Percentiles rank a stretch among this genome's conserved stretches.
phyloP scores from a whole-genome alignment of 2,329 filamentous ascomycete genomes.

The Chaetomiaceae sp. region DNA sequence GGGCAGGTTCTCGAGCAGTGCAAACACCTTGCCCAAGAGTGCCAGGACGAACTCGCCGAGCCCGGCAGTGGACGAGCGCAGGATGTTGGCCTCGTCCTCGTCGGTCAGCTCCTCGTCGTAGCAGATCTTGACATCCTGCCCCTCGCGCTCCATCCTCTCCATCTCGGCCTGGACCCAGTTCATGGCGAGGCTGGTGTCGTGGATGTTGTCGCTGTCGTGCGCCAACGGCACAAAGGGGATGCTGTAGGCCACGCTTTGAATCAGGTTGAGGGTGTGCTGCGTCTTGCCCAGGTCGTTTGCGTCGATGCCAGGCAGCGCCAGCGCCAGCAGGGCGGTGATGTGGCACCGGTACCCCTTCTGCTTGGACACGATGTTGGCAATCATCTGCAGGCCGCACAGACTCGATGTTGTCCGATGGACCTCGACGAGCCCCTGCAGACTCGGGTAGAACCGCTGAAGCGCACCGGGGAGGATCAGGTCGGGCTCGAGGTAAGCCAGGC shows the following conservation, averaged over 20 bases:
- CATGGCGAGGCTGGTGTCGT: constrained; percentile 73
- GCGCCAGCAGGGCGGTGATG: constrained; percentile 85
- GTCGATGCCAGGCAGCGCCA: constrained; percentile 92
- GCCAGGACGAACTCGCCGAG: constrained; percentile 90
- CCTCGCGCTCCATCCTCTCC: constrained; percentile 86
- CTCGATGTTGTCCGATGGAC: constrained; percentile 95
- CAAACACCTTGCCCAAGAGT: constrained; percentile 91
- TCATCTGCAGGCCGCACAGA: constrained; percentile 83
- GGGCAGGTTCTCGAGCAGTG: constrained; percentile 87
- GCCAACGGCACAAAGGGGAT: constrained; percentile 86
- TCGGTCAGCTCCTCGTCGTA: constrained; percentile 79
- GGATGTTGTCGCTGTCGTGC: constrained; percentile 60
- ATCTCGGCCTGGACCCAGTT: constrained; percentile 94
- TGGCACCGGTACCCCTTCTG: constrained; percentile 97
- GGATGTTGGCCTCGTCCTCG: constrained; percentile 78
- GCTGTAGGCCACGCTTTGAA: constrained; percentile 92
- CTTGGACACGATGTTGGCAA: constrained; percentile 84
- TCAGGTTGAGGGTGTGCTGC: constrained; percentile 87
- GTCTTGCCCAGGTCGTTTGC: constrained; percentile 98
- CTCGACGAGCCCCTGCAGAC: constrained; percentile 92
- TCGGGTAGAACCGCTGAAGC: constrained; percentile 92
- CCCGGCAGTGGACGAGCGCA: constrained; percentile 89
- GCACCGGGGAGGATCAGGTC: constrained; percentile 88
- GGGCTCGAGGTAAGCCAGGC: constrained; percentile 84
- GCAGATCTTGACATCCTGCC: constrained; percentile 78